Evolutionary conservation across 2,329 filamentous ascomycete species (phyloP), one percentile per base, ranked within the genome.

Genomic region (Moelleriella libera): DNA sequence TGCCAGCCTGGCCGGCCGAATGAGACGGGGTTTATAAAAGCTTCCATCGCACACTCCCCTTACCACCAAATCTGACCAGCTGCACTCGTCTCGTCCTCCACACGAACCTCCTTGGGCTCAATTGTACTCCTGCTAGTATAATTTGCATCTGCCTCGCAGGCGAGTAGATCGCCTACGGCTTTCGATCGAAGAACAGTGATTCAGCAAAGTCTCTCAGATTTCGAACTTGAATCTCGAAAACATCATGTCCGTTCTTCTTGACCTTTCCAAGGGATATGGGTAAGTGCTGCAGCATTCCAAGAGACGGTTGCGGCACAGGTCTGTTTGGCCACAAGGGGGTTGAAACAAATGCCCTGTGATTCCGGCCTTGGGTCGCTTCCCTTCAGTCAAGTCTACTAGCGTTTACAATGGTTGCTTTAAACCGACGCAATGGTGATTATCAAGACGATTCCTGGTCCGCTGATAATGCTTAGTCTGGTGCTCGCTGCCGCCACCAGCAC

Each of bases 401-500:
- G 39, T 37, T 48, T 45, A 41, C n/a, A 34, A 30, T 21, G 21
- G 21, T 21, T 21, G 21, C 21, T 21, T 21, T 3, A 21, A 21
- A 21, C 21, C 21, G 21, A 21, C 21, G 21, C 21, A 21, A 21
- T 21, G 21, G 21, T 21, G 21, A 21, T 21, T 21, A 21, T 21
- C 21, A 21, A 21, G 21, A 21, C 21, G 21, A 21, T 21, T 21
- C 10, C 8, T 14, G 43, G 39, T 30, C 8, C 21, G 8, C 10
- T 43, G 12, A 39, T 28, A 9, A 11, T 14, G 31, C n/a, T 34
- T 52, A 83, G 80, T 66, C 79, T 78, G 59, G 78, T 83, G 57
- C 68, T 84, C 47, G 67, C 71, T 46, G 74, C 69, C 43, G 77
- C 77, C 48, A 67, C 73, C 21, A 69, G 73, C 12, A 74, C 74